Base-by-base conservation (phyloP, 202 grass and related monocot species). In the Carex arenaria region DNA sequence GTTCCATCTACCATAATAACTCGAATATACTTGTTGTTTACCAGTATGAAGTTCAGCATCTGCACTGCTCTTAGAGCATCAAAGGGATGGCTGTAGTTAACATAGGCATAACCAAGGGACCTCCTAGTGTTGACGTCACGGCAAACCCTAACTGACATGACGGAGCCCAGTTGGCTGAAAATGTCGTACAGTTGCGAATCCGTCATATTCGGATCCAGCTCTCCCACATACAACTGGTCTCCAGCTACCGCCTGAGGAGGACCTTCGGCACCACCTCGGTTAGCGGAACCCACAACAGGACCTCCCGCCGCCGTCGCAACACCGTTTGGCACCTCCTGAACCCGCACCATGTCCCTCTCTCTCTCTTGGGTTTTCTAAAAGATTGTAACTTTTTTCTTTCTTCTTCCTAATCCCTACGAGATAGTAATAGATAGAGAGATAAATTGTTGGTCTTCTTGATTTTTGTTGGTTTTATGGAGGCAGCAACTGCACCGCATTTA, bases 61-160 rank as follows among this genome's bases (percentile, higher is more conserved):
- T 26, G 26, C 26, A 26, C 26, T 26, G 26, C 26, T 26, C 26
- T 26, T 26, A 26, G 26, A 26, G 26, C 26, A 26, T 94, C 92
- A 1, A 85, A 49, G 3, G 94, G 87, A 74, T 51, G 92, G 85
- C 31, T 94, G 90, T 94, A 97, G 87, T 97, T 97, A 84, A 97
- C 92, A 51, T 94, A 94, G 56, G 88, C 94, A 67, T 97, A 97
- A 2, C 94, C 94, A 10, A 97, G 92, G 13, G 94, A 97, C 72
- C 89, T 86, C 51, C 94, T 84, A 18, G 94, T 80, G 82, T 57
- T 91, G 88, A 94, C 81, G 80, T 97, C 94, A 55, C 94, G 90
- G 82, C 94, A 97, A 63, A 97, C 92, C 70, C 94, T 84, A 8
- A 97, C 94, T 7, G 94, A 97, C 28, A 97, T 89, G 14, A 97